Conservation (phyloP, 2,329 filamentous ascomycete species). For the Geoglossum cookeanum region DNA sequence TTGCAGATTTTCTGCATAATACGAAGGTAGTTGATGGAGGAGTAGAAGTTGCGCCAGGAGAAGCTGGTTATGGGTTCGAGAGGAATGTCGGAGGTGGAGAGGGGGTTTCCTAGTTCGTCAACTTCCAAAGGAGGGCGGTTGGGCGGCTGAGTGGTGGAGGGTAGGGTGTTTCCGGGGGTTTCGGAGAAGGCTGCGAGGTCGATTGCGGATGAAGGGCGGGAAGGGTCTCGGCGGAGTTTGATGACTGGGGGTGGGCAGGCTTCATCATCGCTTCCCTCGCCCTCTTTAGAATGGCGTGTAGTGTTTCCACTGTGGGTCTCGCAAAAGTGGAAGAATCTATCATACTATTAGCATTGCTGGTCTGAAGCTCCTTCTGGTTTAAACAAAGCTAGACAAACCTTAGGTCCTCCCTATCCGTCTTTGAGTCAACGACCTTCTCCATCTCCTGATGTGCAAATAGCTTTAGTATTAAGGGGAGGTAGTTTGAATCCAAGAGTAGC, state of each 20-base stretch:
- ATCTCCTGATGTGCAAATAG: slow-evolving; percentile 89
- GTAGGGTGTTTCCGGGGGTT: not conserved
- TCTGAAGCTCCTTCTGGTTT: not conserved
- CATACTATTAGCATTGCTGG: not conserved
- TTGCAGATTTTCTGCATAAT: slow-evolving; percentile 97
- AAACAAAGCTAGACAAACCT: not conserved
- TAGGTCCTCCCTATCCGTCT: slow-evolving; percentile 49
- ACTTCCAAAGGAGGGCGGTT: slow-evolving; percentile 29
- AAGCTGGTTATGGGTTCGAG: slow-evolving; percentile 68
- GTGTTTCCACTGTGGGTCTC: not conserved
- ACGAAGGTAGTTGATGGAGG: slow-evolving; percentile 83
- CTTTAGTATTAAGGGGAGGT: slow-evolving; percentile 79
- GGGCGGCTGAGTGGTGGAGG: slow-evolving; percentile 22
- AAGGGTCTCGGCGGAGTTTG: slow-evolving; percentile 29
- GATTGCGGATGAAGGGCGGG: slow-evolving; percentile 19
- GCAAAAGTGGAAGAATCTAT: slow-evolving; percentile 1
- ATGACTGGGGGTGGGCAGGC: slow-evolving; percentile 69
- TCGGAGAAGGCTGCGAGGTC: slow-evolving; percentile 15
- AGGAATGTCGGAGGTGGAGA: slow-evolving; percentile 39
- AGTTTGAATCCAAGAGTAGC: slow-evolving; percentile 83
- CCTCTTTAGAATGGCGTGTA: not conserved
- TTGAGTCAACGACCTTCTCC: slow-evolving; percentile 72
- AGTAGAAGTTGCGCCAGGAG: slow-evolving; percentile 88
- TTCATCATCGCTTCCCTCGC: slow-evolving; percentile 39
- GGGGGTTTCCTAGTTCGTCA: slow-evolving; percentile 73